Conservation (phyloP, 306 rosid genomes). For the Abrus precatorius region DNA sequence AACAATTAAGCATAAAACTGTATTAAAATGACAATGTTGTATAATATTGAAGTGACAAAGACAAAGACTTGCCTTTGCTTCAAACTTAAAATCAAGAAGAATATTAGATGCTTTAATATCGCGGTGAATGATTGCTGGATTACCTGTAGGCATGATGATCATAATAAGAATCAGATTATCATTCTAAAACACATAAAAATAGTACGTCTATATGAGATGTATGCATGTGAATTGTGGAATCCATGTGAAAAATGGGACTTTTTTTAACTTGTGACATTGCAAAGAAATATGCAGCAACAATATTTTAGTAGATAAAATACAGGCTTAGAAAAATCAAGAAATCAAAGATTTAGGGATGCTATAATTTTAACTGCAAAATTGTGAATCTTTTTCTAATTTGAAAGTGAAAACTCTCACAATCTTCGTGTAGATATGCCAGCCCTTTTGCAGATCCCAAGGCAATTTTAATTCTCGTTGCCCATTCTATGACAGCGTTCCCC, state of each 20-base stretch:
- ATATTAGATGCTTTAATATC: constrained; percentile 73
- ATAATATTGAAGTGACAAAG: background rate
- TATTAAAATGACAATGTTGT: background rate
- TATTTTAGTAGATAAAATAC: background rate
- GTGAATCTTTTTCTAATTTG: background rate
- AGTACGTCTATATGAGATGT: background rate
- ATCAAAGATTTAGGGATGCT: background rate
- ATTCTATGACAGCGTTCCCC: constrained; percentile 50
- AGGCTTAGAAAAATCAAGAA: background rate
- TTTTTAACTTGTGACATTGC: background rate
- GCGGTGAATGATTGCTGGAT: constrained; percentile 69
- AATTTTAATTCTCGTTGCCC: constrained; percentile 60
- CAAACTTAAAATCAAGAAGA: constrained; percentile 64
- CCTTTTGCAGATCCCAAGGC: constrained; percentile 68
- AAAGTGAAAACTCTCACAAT: constrained; percentile 55
- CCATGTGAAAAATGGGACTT: background rate
- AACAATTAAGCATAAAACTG: background rate
- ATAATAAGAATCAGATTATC: constrained; percentile 20
- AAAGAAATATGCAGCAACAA: background rate
- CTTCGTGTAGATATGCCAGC: constrained; percentile 69
- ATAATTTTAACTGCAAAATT: background rate
- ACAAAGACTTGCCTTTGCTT: constrained; percentile 57
- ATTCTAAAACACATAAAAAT: background rate
- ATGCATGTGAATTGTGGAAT: background rate
- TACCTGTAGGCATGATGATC: constrained; percentile 50